These are phyloP conservation scores for Tolypocladium capitatum DNA, from an alignment of 2,329 filamentous ascomycete genomes.

Conservation along the genomic window DNA sequence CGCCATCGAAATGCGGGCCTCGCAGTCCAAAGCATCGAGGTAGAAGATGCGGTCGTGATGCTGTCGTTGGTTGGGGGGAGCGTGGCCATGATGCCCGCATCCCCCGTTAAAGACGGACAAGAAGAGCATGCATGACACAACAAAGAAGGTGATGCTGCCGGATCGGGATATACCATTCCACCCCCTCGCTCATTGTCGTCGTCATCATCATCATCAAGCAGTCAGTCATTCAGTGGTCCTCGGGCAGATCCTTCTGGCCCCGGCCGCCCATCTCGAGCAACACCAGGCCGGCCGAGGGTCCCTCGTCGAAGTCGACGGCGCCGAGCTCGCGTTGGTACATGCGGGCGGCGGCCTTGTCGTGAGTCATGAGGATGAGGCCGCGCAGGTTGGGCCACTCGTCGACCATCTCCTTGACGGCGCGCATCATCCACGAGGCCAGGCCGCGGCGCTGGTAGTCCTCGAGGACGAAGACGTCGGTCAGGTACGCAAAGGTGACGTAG, in stretches of 20 bases:
- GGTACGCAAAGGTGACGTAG: constrained; percentile 52
- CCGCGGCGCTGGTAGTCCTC: constrained; percentile 46
- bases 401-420: constrained; percentile 43
- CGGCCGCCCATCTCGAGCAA: constrained; percentile 28
- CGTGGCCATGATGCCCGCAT: background rate
- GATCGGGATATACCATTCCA: background rate
- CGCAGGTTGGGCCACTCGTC: constrained; percentile 46
- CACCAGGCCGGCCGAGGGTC: constrained; percentile 24
- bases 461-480: constrained; percentile 54
- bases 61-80: background rate
- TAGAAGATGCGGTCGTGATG: background rate
- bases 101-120: background rate
- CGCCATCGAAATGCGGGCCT: constrained; percentile 58
- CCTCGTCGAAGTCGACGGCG: constrained; percentile 29
- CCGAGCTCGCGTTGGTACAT: constrained; percentile 36
- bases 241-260: constrained; percentile 20
- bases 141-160: background rate
- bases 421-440: constrained; percentile 52
- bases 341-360: constrained; percentile 22
- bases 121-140: background rate
- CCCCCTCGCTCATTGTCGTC: background rate
- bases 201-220: background rate
- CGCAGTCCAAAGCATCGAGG: constrained; percentile 15
- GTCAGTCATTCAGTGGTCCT: constrained; percentile 1
- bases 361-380: constrained; percentile 41